phyloP scores from a whole-genome alignment of 169 alveolate species.

The Plasmodium reichenowi region DNA sequence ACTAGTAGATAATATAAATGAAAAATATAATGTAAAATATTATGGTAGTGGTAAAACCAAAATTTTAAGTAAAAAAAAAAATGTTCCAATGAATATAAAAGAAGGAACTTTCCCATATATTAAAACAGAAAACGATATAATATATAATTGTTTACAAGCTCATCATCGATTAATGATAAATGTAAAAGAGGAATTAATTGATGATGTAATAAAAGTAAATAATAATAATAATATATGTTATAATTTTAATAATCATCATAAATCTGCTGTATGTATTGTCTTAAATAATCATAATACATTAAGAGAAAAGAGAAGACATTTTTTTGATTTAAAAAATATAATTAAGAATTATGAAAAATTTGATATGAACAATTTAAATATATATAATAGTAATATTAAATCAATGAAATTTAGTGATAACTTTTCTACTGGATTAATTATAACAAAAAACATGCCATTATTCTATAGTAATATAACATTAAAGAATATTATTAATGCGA shows the following conservation, averaged over 20 bases:
- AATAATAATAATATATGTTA: constrained; percentile 22
- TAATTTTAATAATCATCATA: constrained; percentile 1
- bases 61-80: neutral
- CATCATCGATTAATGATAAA: constrained; percentile 72
- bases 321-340: constrained; percentile 33
- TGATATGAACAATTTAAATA: constrained; percentile 16
- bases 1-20: neutral
- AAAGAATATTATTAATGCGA: neutral
- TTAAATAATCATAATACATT: constrained; percentile 22
- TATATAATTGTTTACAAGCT: constrained; percentile 36
- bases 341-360: constrained; percentile 19
- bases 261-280: constrained; percentile 33
- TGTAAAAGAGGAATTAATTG: constrained; percentile 58
- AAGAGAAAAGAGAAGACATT: constrained; percentile 27
- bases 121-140: constrained; percentile 28
- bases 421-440: constrained; percentile 21
- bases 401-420: constrained; percentile 12
- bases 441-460: constrained; percentile 12
- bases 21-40: constrained; percentile 15
- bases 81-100: neutral
- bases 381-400: constrained; percentile 5
- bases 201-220: constrained; percentile 31
- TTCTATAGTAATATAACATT: neutral
- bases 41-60: constrained; percentile 3
- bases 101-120: constrained; percentile 1